Conservation (phyloP, 78 protist species). For the Dictyostelium brefeldianum region DNA sequence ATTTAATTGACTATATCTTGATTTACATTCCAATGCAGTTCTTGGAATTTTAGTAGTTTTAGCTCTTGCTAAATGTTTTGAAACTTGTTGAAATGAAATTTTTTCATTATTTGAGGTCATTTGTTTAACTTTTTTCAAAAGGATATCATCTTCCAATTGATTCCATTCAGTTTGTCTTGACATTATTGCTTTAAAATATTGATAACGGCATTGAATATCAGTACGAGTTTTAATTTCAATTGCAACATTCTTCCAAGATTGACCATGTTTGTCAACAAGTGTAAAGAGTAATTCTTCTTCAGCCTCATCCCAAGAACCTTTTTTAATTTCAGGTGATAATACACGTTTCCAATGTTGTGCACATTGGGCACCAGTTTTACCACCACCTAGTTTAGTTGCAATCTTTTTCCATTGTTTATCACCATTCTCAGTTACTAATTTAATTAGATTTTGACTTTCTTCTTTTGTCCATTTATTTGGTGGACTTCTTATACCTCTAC, state of each 20-base stretch:
- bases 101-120: background rate
- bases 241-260: constrained; percentile 50
- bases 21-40: constrained; percentile 57
- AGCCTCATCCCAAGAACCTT: constrained; percentile 46
- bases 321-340: constrained; percentile 36
- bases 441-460: constrained; percentile 42
- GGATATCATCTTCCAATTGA: constrained; percentile 21
- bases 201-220: constrained; percentile 60
- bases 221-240: constrained; percentile 61
- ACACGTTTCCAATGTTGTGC: constrained; percentile 67
- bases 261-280: constrained; percentile 42
- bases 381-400: constrained; percentile 39
- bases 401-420: constrained; percentile 66
- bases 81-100: constrained; percentile 35
- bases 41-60: constrained; percentile 69
- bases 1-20: constrained; percentile 3
- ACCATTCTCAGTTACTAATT: constrained; percentile 52
- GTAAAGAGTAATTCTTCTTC: constrained; percentile 16
- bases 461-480: constrained; percentile 70
- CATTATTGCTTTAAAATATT: constrained; percentile 51
- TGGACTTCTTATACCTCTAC: constrained; percentile 46
- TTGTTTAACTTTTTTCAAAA: constrained; percentile 28
- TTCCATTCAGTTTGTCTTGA: constrained; percentile 52
- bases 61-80: constrained; percentile 70
- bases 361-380: constrained; percentile 56